phyloP scores from a whole-genome alignment of 371 early-diverging fungal species.

The Homolaphlyctis polyrhiza region DNA sequence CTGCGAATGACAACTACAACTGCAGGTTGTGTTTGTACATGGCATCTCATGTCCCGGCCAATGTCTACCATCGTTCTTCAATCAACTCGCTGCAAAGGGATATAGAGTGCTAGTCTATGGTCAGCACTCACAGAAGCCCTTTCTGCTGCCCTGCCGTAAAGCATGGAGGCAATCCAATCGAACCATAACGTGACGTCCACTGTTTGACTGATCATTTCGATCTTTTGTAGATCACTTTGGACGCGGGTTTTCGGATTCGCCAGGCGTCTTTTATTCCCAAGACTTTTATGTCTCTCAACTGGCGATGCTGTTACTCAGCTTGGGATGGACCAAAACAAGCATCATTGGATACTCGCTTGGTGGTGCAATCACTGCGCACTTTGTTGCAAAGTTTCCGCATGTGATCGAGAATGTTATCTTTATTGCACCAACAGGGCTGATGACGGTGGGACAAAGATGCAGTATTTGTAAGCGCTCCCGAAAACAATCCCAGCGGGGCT shows the following conservation, averaged over 20 bases:
- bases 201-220: background rate
- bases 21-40: conserved; percentile 46
- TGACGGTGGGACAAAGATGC: conserved; percentile 11
- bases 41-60: conserved; percentile 39
- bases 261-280: conserved; percentile 38
- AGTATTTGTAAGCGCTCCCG: background rate
- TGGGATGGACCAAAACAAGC: conserved; percentile 47
- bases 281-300: conserved; percentile 46
- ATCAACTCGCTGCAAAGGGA: conserved; percentile 35
- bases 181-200: background rate
- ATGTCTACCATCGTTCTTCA: conserved; percentile 11
- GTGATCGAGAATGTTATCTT: conserved; percentile 44
- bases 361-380: conserved; percentile 50
- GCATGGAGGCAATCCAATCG: background rate
- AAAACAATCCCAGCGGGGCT: background rate
- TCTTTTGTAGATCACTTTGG: conserved; percentile 35
- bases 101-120: conserved; percentile 49
- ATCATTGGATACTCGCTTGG: conserved; percentile 51
- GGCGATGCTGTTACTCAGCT: conserved; percentile 39
- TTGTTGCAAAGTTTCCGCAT: conserved; percentile 46
- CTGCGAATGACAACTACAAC: background rate
- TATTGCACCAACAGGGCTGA: conserved; percentile 52
- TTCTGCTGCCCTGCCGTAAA: no score
- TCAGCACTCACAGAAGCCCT: no score
- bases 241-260: conserved; percentile 48